A percentile compares a stretch with the other conserved stretches of the same genome.
These are phyloP conservation scores for Coprinellus aureogranulatus DNA, from an alignment of 768 basidiomycete genomes.

Conservation along the genomic window DNA sequence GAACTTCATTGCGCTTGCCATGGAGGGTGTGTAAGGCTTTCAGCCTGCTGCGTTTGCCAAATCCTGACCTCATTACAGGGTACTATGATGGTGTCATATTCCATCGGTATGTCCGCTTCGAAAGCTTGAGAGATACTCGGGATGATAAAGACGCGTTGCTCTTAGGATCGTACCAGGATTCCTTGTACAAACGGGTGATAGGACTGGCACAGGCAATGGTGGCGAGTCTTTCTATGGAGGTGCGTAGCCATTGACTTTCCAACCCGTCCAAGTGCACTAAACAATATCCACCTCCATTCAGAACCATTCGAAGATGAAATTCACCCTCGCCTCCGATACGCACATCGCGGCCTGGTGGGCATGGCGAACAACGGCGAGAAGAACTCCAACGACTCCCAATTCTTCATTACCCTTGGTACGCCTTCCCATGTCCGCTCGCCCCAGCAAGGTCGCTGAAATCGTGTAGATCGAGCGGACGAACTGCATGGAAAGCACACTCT, in stretches of 20 bases:
- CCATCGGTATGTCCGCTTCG: slow-evolving; percentile 58
- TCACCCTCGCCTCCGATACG: slow-evolving; percentile 85
- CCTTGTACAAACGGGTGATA: slow-evolving; percentile 95
- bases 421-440: too few species aligned
- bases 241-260: slow-evolving; percentile 14
- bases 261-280: not conserved
- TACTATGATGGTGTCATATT: slow-evolving; percentile 97
- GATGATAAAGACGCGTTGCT: not conserved
- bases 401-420: slow-evolving; percentile 87
- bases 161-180: slow-evolving; percentile 85
- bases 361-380: slow-evolving; percentile 92
- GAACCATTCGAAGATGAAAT: slow-evolving; percentile 95
- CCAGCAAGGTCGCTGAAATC: too few species aligned
- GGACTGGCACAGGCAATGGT: slow-evolving; percentile 84
- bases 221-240: slow-evolving; percentile 97
- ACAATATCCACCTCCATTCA: too few species aligned
- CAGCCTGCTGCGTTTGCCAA: slow-evolving; percentile 9
- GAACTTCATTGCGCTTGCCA: slow-evolving; percentile 82
- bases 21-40: slow-evolving; percentile 71
- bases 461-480: slow-evolving; percentile 87
- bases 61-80: slow-evolving; percentile 45
- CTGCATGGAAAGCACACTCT: slow-evolving; percentile 92
- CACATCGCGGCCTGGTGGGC: slow-evolving; percentile 86
- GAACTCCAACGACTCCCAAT: slow-evolving; percentile 92
- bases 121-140: too few species aligned